These are phyloP conservation scores for Fusarium continuum DNA, from an alignment of 2,329 filamentous ascomycete genomes.

Conservation along the genomic window DNA sequence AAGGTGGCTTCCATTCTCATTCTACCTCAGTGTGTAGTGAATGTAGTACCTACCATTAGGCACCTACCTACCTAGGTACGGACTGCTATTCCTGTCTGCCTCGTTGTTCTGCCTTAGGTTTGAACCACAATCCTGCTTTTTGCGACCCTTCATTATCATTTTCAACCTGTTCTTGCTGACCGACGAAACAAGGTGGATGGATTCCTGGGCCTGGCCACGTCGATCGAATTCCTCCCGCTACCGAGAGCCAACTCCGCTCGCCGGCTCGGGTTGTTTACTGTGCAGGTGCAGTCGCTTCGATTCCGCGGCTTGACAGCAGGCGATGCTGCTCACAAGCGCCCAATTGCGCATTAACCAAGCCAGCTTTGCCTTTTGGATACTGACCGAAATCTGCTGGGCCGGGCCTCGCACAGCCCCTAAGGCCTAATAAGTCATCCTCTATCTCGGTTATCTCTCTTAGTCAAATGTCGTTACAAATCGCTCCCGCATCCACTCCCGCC, in stretches of 20 bases:
- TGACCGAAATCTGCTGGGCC: constrained; percentile 34
- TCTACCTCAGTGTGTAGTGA: too few species aligned
- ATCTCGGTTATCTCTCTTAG: constrained; percentile 19
- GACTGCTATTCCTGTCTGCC: constrained; percentile 16
- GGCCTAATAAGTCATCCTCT: too few species aligned
- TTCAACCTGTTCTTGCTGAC: constrained; percentile 14
- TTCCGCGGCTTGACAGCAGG: too few species aligned
- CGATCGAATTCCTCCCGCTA: constrained; percentile 31
- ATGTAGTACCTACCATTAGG: neutral
- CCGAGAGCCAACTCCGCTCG: constrained; percentile 23
- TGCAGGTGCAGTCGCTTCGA: too few species aligned
- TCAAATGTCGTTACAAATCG: constrained; percentile 16
- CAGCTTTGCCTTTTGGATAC: constrained; percentile 27
- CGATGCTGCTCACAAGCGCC: constrained; percentile 9
- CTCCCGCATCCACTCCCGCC: constrained; percentile 34
- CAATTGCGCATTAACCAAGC: constrained; percentile 10
- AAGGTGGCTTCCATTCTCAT: too few species aligned
- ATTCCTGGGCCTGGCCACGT: neutral
- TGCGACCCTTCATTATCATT: neutral
- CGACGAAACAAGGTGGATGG: constrained; percentile 8
- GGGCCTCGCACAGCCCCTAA: constrained; percentile 34
- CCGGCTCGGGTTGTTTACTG: too few species aligned
- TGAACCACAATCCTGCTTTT: constrained; percentile 2
- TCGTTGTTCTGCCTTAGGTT: constrained; percentile 20
- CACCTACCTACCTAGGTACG: neutral